phyloP scores from a whole-genome alignment of 1,139 yeast species.

The Taiozyma onychis region DNA sequence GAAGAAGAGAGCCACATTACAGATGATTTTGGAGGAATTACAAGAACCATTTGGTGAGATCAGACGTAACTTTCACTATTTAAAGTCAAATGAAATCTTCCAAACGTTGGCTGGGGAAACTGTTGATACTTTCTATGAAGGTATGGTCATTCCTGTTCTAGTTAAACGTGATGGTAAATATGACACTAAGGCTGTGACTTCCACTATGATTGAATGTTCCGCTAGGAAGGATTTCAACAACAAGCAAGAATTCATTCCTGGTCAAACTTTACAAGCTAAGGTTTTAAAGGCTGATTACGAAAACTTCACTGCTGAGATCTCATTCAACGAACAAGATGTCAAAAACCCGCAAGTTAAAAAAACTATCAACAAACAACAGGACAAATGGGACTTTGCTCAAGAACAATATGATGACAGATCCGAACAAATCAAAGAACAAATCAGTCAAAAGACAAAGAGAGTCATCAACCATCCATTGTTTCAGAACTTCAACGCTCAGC shows the following conservation, averaged over 20 bases:
- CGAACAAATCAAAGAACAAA: constrained; percentile 47
- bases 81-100: constrained; percentile 71
- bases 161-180: constrained; percentile 47
- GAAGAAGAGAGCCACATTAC: constrained; percentile 76
- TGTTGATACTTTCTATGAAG: constrained; percentile 57
- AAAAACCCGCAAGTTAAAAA: constrained; percentile 46
- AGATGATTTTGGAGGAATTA: constrained; percentile 83
- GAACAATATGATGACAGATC: constrained; percentile 61
- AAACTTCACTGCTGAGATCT: constrained; percentile 66
- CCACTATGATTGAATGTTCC: constrained; percentile 72
- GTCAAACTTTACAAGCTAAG: constrained; percentile 85
- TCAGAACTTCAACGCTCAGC: constrained; percentile 73
- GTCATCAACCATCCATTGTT: constrained; percentile 90
- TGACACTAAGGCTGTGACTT: constrained; percentile 54
- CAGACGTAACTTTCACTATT: constrained; percentile 63
- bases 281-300: constrained; percentile 66
- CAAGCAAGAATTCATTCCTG: constrained; percentile 44
- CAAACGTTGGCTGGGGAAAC: constrained; percentile 89
- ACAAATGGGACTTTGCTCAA: constrained; percentile 79
- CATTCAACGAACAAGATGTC: constrained; percentile 63
- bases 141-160: constrained; percentile 75
- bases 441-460: constrained; percentile 53
- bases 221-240: constrained; percentile 47
- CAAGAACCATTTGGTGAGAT: constrained; percentile 84
- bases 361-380: constrained; percentile 48